Percentiles rank a stretch among this genome's conserved stretches.
Evolutionary conservation across 331 rosid species (phyloP).

Genomic region (Malus hybrid): DNA sequence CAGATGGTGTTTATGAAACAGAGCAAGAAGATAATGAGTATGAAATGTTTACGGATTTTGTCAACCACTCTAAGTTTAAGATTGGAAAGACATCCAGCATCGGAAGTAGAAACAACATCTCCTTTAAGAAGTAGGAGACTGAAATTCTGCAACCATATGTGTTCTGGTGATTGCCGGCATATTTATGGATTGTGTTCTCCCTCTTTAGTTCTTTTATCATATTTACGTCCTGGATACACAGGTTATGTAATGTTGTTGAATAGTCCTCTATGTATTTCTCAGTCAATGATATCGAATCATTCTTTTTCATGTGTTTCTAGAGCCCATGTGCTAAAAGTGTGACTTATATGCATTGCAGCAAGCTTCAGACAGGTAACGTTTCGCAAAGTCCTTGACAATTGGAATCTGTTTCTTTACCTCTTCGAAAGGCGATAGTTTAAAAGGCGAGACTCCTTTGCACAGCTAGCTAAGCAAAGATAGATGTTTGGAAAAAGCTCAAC

Average conservation of each 20-base stretch:
- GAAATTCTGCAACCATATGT: no score
- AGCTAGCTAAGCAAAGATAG: no score
- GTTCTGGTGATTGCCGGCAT: not conserved
- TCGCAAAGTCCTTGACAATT: no score
- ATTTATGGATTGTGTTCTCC: not conserved
- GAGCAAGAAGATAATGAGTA: slow-evolving; percentile 1
- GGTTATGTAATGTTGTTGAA: not conserved
- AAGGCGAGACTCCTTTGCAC: no score
- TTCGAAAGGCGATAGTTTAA: no score
- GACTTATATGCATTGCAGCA: no score
- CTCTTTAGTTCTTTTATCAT: not conserved
- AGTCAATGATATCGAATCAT: not conserved
- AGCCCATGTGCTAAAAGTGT: not conserved
- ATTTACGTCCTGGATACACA: not conserved
- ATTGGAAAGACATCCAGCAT: slow-evolving; percentile 13
- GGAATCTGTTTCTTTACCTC: no score
- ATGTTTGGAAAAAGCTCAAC: no score
- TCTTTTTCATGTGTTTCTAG: not conserved
- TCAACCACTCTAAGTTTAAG: slow-evolving; percentile 12
- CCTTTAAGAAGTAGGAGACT: slow-evolving; percentile 14
- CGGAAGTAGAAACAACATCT: slow-evolving; percentile 18
- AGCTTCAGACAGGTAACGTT: no score
- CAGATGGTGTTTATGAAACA: not conserved
- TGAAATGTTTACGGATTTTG: slow-evolving; percentile 13
- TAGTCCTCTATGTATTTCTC: not conserved